These are phyloP conservation scores for Lagerstroemia speciosa DNA, from an alignment of 345 rosid species.

Conservation along the genomic window DNA sequence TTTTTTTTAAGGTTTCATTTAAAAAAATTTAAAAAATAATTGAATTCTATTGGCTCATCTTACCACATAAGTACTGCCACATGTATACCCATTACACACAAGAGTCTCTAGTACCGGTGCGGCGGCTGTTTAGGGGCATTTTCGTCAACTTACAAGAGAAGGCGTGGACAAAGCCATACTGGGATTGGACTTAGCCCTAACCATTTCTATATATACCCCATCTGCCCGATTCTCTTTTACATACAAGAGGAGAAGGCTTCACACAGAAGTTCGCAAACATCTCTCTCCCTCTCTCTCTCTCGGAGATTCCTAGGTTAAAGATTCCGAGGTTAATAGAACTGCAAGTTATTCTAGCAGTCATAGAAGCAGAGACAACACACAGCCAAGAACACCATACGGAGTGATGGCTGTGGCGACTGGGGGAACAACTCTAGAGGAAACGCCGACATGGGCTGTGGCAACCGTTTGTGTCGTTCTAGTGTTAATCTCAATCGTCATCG, in stretches of 20 bases:
- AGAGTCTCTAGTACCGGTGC: no score
- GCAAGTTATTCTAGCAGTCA: not conserved
- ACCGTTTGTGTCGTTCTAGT: constrained; percentile 29
- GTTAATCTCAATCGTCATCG: constrained; percentile 27
- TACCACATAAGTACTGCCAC: no score
- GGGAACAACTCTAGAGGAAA: constrained; percentile 22
- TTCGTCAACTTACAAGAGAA: no score
- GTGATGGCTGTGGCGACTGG: constrained; percentile 1
- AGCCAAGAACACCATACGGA: not conserved
- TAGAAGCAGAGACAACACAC: not conserved
- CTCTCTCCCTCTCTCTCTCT: not conserved
- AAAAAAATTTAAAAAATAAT: no score
- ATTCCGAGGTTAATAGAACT: not conserved
- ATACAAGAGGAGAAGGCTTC: not conserved
- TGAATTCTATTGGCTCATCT: no score
- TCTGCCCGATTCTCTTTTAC: not conserved
- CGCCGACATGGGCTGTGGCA: constrained; percentile 46
- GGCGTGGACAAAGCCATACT: no score
- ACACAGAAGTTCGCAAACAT: not conserved
- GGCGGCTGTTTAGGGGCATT: no score
- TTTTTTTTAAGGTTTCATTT: no score
- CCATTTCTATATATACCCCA: no score
- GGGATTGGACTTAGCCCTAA: no score
- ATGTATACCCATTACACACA: no score
- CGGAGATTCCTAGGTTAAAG: not conserved